These are phyloP conservation scores for Colletotrichum neosansevieriae DNA, from an alignment of 2,329 filamentous ascomycete species.

Conservation along the genomic window DNA sequence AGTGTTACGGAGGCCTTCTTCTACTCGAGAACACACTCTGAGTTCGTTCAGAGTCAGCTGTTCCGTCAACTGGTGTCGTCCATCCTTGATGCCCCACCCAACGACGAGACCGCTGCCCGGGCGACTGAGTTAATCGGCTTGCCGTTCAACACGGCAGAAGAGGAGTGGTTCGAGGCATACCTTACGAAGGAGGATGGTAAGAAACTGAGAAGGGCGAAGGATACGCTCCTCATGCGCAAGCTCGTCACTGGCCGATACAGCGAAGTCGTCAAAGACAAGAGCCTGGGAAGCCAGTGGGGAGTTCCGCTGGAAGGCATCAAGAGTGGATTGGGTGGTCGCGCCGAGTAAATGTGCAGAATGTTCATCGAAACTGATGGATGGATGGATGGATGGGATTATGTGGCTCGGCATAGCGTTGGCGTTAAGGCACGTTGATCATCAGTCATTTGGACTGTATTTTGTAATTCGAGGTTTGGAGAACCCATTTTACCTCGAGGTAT, in stretches of 20 bases:
- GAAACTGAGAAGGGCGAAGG: constrained; percentile 73
- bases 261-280: constrained; percentile 60
- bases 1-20: constrained; percentile 80
- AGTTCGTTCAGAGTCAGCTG: constrained; percentile 70
- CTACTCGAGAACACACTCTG: constrained; percentile 76
- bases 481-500: neutral
- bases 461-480: too few relatives aligned
- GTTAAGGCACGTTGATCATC: constrained; percentile 32
- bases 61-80: constrained; percentile 75
- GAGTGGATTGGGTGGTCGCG: constrained; percentile 50
- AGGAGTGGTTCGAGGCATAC: constrained; percentile 79
- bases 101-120: constrained; percentile 61
- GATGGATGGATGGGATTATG: neutral
- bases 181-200: constrained; percentile 75
- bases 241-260: constrained; percentile 74
- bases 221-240: constrained; percentile 79
- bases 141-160: constrained; percentile 78
- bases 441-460: neutral
- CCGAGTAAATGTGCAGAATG: neutral
- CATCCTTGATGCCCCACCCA: constrained; percentile 60
- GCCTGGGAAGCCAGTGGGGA: constrained; percentile 60
- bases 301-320: constrained; percentile 65
- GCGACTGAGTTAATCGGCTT: constrained; percentile 79
- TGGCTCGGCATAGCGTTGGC: constrained; percentile 38
- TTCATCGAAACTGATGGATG: neutral